Base-by-base conservation (phyloP, 169 alveolate genomes). In the Plasmodium gonderi region DNA sequence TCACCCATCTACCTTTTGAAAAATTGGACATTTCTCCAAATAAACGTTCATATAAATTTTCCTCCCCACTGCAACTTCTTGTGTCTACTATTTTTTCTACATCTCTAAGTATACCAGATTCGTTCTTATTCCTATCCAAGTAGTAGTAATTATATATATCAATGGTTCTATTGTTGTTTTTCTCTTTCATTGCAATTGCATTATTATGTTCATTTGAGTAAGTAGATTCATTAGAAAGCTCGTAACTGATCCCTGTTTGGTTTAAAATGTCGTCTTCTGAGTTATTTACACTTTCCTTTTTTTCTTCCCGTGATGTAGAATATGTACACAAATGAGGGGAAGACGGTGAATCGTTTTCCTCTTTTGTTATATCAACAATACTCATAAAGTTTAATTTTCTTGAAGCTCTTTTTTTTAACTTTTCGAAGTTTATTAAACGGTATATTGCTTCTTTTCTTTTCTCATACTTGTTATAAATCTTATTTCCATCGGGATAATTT, bases 361-460 rank as follows among this genome's bases (percentile, higher is more conserved):
- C 51, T 4, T 60, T 87, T 31, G 80, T 6, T 36, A 87, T 77
- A 60, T 87, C 87, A n/a, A 87, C 80, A 54, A 87, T 87, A 42
- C 93, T 87, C 49, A 87, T 42, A 87, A 87, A 87, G 29, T 87
- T 87, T 33, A 87, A 31, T 44, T 87, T 87, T 31, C 93, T 74
- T 23, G 29, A 44, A 23, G 89, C 93, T 60, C 89, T 87, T 67
- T 76, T 87, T 77, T 87, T 74, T 26, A 87, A 20, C 49, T 87
- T 75, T 33, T 75, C 93, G 47, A 87, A 87, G 31, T 60, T 77
- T 6, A 87, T 47, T 51, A 77, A 26, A 2, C 89, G 69, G 36
- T 87, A 77, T 60, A 75, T 20, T 23, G 69, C 74, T 44, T 51
- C 47, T 36, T 60, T 64, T 40, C 23, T 75, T 14, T 40, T 42